phyloP scores from a whole-genome alignment of 495 filamentous ascomycete genomes.

The Aspergillus cavernicola region DNA sequence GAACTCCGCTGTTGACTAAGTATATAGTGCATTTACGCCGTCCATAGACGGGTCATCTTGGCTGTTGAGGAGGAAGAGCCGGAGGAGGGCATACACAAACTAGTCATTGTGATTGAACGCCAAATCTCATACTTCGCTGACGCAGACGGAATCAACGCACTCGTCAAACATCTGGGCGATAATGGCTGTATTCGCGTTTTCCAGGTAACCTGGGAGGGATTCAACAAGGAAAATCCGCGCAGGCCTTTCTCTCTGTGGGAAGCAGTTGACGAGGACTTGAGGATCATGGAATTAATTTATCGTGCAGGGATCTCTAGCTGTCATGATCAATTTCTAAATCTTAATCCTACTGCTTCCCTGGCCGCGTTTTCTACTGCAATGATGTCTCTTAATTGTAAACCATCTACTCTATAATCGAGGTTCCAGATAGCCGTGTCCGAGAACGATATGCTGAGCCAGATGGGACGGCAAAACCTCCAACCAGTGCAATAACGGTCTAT shows the following conservation, averaged over 20 bases:
- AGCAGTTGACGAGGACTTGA: conserved; percentile 34
- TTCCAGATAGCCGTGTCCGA: no score
- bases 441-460: no score
- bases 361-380: no score
- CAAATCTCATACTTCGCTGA: conserved; percentile 51
- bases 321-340: no score
- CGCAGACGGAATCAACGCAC: conserved; percentile 30
- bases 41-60: conserved; percentile 26
- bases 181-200: conserved; percentile 37
- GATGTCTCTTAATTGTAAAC: no score
- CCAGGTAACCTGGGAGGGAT: conserved; percentile 32
- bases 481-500: no score
- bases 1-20: conserved; percentile 2
- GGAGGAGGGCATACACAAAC: conserved; percentile 39
- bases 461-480: no score
- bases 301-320: no score
- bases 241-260: conserved; percentile 30
- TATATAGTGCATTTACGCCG: conserved; percentile 28
- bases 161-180: conserved; percentile 34
- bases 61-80: conserved; percentile 25
- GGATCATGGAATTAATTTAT: no score
- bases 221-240: conserved; percentile 31
- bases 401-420: no score
- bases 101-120: conserved; percentile 41
- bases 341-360: no score